These are phyloP conservation scores for Solanum lycopersicoides DNA, from an alignment of 257 asterid species.

Conservation along the genomic window DNA sequence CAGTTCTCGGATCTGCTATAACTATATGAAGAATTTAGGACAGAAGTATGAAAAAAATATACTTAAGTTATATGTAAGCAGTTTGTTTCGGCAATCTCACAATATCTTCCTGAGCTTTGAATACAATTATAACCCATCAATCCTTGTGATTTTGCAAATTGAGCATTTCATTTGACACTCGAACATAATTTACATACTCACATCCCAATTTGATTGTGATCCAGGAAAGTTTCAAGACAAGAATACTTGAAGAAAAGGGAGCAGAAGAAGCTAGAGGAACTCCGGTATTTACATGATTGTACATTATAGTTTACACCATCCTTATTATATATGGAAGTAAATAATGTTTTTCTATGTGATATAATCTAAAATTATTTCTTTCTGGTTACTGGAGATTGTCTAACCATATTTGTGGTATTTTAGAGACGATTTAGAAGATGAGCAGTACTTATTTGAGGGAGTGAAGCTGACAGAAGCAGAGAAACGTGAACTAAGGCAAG, in stretches of 20 bases:
- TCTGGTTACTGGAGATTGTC: neutral
- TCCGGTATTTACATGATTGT: slow-evolving; percentile 30
- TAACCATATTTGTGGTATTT: slow-evolving; percentile 6
- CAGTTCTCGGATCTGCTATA: neutral
- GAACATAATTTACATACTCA: neutral
- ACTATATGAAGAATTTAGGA: neutral
- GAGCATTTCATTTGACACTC: neutral
- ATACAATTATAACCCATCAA: neutral
- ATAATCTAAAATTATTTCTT: neutral
- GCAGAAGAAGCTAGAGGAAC: slow-evolving; percentile 82
- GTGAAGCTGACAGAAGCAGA: slow-evolving; percentile 70
- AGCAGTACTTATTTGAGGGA: slow-evolving; percentile 67
- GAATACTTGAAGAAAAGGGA: slow-evolving; percentile 88
- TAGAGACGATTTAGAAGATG: slow-evolving; percentile 87
- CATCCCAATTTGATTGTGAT: neutral
- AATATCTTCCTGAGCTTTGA: neutral
- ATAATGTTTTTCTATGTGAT: neutral
- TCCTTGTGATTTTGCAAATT: neutral
- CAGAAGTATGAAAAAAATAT: neutral
- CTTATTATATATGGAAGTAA: neutral
- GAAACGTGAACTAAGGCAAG: slow-evolving; percentile 50
- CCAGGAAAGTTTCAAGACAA: slow-evolving; percentile 72
- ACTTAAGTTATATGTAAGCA: neutral
- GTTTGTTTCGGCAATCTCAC: neutral
- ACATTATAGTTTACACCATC: neutral